A percentile compares a stretch with the other conserved stretches of the same genome.
These are phyloP conservation scores for Diplosphaera chodatii DNA, from an alignment of 139 green algal species.

Conservation along the genomic window DNA sequence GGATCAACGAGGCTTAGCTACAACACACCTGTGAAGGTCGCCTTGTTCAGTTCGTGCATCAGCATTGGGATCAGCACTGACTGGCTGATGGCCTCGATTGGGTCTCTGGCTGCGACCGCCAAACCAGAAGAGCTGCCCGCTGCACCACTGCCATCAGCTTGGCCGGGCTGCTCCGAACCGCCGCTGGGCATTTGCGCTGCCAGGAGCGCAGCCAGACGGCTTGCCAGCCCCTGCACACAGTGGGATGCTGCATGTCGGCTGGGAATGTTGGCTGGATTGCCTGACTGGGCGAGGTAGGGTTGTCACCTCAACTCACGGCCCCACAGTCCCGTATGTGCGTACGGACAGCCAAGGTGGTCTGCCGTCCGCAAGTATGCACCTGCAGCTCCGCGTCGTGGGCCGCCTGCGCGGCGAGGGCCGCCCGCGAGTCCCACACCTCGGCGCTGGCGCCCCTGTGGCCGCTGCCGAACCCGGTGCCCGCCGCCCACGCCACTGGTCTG, in stretches of 20 bases:
- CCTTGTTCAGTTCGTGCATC: conserved; percentile 31
- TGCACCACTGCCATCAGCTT: conserved; percentile 4
- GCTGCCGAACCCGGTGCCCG: conserved; percentile 55
- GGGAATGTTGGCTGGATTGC: too few species aligned
- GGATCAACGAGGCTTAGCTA: too few species aligned
- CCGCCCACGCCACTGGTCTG: conserved; percentile 26
- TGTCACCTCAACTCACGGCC: too few species aligned
- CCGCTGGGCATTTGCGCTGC: conserved; percentile 14
- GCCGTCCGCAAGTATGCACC: too few species aligned
- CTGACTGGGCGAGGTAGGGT: too few species aligned
- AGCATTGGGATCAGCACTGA: conserved; percentile 39
- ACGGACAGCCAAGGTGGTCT: too few species aligned
- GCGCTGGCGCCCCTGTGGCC: conserved; percentile 6
- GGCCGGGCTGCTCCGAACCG: neutral
- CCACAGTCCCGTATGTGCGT: too few species aligned
- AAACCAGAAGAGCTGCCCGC: neutral
- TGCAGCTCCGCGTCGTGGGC: conserved; percentile 59
- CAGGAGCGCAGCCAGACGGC: conserved; percentile 24
- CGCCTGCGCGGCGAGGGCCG: conserved; percentile 43
- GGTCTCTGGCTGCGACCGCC: neutral
- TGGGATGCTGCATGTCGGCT: too few species aligned
- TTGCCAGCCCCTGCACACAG: neutral
- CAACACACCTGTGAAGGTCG: conserved; percentile 38
- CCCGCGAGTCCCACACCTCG: conserved; percentile 52
- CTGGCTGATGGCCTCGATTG: conserved; percentile 3